phyloP scores from a whole-genome alignment of 2,329 filamentous ascomycete genomes.

The Arthrobotrys conoides region DNA sequence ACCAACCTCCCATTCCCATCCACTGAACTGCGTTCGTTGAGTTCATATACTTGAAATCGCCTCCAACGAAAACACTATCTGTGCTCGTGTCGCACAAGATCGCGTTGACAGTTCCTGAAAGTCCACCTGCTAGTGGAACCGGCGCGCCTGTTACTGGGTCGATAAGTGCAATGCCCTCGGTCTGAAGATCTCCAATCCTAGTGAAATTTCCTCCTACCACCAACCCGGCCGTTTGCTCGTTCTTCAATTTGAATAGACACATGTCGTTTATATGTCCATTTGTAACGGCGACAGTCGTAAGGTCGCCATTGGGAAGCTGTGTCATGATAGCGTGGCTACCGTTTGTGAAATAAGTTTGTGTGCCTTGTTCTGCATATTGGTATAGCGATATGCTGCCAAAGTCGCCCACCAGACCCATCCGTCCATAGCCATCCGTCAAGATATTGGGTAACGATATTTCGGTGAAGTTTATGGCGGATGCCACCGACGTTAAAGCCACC shows the following conservation, averaged over 20 bases:
- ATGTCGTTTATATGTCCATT: constrained; percentile 90
- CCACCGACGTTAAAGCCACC: constrained; percentile 46
- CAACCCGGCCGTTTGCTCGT: constrained; percentile 79
- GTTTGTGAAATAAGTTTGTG: constrained; percentile 78
- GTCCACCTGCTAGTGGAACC: constrained; percentile 78
- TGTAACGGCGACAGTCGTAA: constrained; percentile 79
- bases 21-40: constrained; percentile 93
- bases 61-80: constrained; percentile 90
- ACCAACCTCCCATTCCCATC: constrained; percentile 78
- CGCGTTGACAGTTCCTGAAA: constrained; percentile 85
- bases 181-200: constrained; percentile 81
- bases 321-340: constrained; percentile 85
- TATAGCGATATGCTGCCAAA: constrained; percentile 94
- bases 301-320: constrained; percentile 86
- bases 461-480: constrained; percentile 52
- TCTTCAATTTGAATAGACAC: constrained; percentile 80
- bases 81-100: constrained; percentile 84
- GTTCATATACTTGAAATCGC: constrained; percentile 82
- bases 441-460: constrained; percentile 48
- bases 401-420: constrained; percentile 73
- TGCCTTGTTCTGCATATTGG: constrained; percentile 83
- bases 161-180: constrained; percentile 84
- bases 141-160: constrained; percentile 80
- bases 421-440: constrained; percentile 44
- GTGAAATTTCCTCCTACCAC: constrained; percentile 97